Base-by-base conservation (phyloP, 352 stramenopile genomes). In the Plasmopara viticola region DNA sequence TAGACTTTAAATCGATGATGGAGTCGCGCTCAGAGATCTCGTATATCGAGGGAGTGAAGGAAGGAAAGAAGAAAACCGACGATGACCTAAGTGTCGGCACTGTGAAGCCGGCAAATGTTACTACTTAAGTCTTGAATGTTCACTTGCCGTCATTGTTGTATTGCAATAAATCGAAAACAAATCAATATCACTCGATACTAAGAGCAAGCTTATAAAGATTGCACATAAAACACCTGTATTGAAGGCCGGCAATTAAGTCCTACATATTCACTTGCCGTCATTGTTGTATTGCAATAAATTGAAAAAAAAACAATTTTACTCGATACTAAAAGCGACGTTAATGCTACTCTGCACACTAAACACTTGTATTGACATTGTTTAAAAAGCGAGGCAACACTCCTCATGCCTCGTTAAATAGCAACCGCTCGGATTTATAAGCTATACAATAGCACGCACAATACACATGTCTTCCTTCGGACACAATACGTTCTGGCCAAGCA, bases 1-100 rank as follows among this genome's bases (percentile, higher is more conserved):
- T n/a, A 86, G 78, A 84, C 47, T 86, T 88, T 40, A n/a, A 52
- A n/a, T 56, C 62, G 37, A 54, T 86, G 25, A 76, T 85, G 48
- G 78, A 88, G 50, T 80, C 73, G 40, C 73, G 78, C 17, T 74
- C 72, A 9, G 63, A 70, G 46, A 51, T 83, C 48, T 68, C 67
- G 28, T 83, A 76, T 46, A 41, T 83, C 15, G 69, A 68, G 14
- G 72, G 72, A 43, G 72, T 72, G 13, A 55, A 70, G 44, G 31
- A 43, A 13, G 25, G 33, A 0, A 51, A 38, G 33, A 43, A 38
- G 2, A 42, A 46, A 9, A 28, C 28, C 20, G 51, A 60, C 38
- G 35, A 46, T 37, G 56, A 63, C 18, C 40, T 41, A 4, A 38
- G 18, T 13, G 62, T 55, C 9, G 70, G 61, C n/a, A 69, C 64